Percentiles rank a stretch among this genome's conserved stretches.
phyloP scores from a whole-genome alignment of 2,329 filamentous ascomycete genomes.

The Rhinocladiella mackenziei region DNA sequence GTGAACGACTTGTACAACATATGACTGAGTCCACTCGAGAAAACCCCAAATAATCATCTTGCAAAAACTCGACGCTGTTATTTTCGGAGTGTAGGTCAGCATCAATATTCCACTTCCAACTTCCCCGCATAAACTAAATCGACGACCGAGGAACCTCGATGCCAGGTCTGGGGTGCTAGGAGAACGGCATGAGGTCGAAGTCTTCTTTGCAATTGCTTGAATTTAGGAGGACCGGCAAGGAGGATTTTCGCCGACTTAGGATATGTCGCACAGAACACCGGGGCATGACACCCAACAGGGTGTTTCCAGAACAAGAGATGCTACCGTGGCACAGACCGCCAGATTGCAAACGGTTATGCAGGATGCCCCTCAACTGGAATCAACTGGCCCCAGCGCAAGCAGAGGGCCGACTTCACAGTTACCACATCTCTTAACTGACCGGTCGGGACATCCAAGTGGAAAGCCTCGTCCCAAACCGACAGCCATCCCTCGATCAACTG shows the following conservation, averaged over 20 bases:
- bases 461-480: conserved; percentile 11
- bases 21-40: conserved; percentile 4
- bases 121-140: neutral
- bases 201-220: conserved; percentile 3
- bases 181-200: conserved; percentile 16
- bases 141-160: neutral
- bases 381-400: neutral
- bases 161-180: neutral
- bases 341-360: conserved; percentile 11
- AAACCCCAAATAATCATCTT: neutral
- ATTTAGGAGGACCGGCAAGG: conserved; percentile 13
- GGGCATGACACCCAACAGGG: conserved; percentile 21
- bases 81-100: too few relatives aligned
- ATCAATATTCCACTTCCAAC: conserved; percentile 1
- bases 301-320: conserved; percentile 20
- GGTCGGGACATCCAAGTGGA: conserved; percentile 2
- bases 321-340: conserved; percentile 21
- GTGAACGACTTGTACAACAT: conserved; percentile 18
- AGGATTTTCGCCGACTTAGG: conserved; percentile 3
- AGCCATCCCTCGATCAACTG: conserved; percentile 9
- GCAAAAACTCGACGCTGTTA: too few relatives aligned
- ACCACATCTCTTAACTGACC: conserved; percentile 6
- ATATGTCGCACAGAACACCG: conserved; percentile 24
- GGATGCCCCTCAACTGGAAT: conserved; percentile 4
- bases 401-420: conserved; percentile 7